These are phyloP conservation scores for Scenedesmus sp. DNA, from an alignment of 163 green algal genomes.

Conservation along the genomic window DNA sequence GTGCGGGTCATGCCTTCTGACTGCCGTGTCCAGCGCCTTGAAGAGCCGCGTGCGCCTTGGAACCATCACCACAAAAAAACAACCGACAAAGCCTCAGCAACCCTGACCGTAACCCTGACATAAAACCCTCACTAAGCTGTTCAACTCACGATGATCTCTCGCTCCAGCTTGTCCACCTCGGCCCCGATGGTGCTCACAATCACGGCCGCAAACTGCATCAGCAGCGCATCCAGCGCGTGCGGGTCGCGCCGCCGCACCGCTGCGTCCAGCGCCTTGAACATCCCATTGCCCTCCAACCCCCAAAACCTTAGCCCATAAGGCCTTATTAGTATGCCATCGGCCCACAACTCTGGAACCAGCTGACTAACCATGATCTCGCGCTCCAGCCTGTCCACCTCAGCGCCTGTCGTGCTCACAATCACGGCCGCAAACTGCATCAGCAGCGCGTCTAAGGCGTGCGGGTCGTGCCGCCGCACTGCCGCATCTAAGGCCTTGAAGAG, in stretches of 20 bases:
- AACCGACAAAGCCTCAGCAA: no score
- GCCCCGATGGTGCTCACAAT: conserved; percentile 79
- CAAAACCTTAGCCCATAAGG: no score
- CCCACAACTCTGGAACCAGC: no score
- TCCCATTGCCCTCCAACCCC: background rate
- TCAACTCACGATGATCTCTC: conserved; percentile 76
- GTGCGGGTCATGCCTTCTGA: conserved; percentile 32
- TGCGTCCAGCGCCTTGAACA: conserved; percentile 51
- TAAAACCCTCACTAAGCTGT: no score
- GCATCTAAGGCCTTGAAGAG: conserved; percentile 50
- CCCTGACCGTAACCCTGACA: no score
- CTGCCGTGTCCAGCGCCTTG: conserved; percentile 44
- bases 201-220: conserved; percentile 53
- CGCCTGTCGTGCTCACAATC: conserved; percentile 77
- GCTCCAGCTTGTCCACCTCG: conserved; percentile 93
- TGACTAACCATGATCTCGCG: conserved; percentile 77
- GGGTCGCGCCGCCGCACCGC: conserved; percentile 43
- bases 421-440: conserved; percentile 53
- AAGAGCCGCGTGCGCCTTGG: conserved; percentile 36
- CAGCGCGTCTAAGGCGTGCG: conserved; percentile 43
- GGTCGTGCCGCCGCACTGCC: conserved; percentile 39
- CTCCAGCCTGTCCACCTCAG: conserved; percentile 94
- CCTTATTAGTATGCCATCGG: no score
- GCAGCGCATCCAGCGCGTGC: conserved; percentile 42
- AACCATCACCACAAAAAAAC: no score